Conservation (phyloP, 1,139 yeast genomes). For the Debaryomycetaceae sp. region DNA sequence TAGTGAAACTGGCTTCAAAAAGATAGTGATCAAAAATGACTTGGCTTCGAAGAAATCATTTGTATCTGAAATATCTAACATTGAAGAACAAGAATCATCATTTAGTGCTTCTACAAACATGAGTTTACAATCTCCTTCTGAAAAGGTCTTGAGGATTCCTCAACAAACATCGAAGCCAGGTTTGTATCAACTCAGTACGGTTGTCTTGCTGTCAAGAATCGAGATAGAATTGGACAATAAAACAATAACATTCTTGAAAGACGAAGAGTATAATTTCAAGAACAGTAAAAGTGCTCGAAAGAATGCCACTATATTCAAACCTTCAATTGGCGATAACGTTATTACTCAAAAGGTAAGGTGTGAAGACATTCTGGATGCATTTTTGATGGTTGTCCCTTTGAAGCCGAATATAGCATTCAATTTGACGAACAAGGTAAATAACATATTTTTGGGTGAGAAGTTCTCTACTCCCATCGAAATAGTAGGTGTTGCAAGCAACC, state of each 20-base stretch:
- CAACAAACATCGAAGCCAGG: background rate
- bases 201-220: constrained; percentile 13
- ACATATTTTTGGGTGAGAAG: constrained; percentile 29
- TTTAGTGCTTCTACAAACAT: background rate
- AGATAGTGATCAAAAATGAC: constrained; percentile 5
- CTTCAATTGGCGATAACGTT: background rate
- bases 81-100: background rate
- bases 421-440: constrained; percentile 2
- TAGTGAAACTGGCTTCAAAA: constrained; percentile 6
- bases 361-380: background rate
- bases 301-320: background rate
- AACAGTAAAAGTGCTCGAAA: background rate
- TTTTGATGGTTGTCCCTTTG: constrained; percentile 11
- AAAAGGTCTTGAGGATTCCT: background rate
- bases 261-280: constrained; percentile 2
- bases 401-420: constrained; percentile 17
- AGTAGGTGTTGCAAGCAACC: constrained; percentile 13
- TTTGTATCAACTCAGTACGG: constrained; percentile 13
- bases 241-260: constrained; percentile 8
- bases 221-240: constrained; percentile 4
- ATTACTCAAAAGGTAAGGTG: background rate
- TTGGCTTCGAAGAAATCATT: background rate
- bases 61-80: background rate
- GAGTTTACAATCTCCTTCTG: background rate
- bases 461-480: constrained; percentile 19